Evolutionary conservation across 352 stramenopile species (phyloP).

Genomic region (Phytophthora multivora): DNA sequence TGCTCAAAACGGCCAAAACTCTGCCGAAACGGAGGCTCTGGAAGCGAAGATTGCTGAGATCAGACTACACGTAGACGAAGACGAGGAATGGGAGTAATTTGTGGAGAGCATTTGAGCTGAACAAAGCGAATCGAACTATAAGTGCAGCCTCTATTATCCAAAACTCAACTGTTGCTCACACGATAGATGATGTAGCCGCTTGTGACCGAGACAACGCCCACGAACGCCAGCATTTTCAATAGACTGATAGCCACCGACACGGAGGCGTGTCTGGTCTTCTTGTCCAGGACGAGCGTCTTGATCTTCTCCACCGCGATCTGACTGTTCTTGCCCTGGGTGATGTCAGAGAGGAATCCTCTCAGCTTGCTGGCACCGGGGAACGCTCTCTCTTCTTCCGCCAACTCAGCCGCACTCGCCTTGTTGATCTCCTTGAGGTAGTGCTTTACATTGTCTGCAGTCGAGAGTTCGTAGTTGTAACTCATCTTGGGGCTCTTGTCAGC

Average conservation of each 20-base stretch:
- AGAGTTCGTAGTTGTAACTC: neutral
- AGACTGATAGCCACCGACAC: constrained; percentile 20
- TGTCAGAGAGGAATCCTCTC: constrained; percentile 4
- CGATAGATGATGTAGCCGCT: constrained; percentile 28
- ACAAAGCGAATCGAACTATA: neutral
- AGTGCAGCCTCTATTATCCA: constrained; percentile 1
- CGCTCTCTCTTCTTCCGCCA: constrained; percentile 12
- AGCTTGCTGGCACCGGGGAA: constrained; percentile 8
- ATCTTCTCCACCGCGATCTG: constrained; percentile 12
- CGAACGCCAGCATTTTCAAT: constrained; percentile 23
- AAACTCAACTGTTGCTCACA: constrained; percentile 7
- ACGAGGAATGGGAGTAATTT: constrained; percentile 34
- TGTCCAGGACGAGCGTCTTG: constrained; percentile 12
- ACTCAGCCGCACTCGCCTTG: neutral
- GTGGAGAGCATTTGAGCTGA: neutral
- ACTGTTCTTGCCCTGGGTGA: neutral
- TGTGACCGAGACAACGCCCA: constrained; percentile 12
- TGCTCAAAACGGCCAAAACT: constrained; percentile 5
- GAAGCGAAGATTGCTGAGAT: constrained; percentile 33
- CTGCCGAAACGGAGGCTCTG: constrained; percentile 10
- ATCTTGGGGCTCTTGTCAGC: constrained; percentile 5
- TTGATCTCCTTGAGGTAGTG: constrained; percentile 4
- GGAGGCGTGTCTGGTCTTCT: constrained; percentile 16
- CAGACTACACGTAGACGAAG: constrained; percentile 18
- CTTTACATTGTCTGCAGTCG: constrained; percentile 1